These are phyloP conservation scores for Detonula confervacea DNA, from an alignment of 352 stramenopile species.

Conservation along the genomic window DNA sequence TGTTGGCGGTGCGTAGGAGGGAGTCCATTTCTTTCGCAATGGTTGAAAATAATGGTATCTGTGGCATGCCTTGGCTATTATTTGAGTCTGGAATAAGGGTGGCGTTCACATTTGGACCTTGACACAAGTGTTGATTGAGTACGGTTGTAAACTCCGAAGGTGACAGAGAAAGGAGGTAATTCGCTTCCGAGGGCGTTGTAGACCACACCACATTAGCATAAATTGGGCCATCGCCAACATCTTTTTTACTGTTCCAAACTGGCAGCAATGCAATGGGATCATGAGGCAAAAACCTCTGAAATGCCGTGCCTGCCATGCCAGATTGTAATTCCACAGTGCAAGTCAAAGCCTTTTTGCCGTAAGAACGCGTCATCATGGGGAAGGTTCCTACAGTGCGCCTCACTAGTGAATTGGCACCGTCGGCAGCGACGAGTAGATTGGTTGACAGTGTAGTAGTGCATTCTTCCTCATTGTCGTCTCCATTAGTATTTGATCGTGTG, in stretches of 20 bases:
- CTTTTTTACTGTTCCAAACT: constrained; percentile 51
- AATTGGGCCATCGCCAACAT: constrained; percentile 27
- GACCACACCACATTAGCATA: constrained; percentile 85
- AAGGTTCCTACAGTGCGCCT: constrained; percentile 52
- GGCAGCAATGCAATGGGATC: constrained; percentile 78
- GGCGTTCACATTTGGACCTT: constrained; percentile 53
- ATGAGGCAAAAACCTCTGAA: constrained; percentile 76
- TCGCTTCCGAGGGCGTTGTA: constrained; percentile 63
- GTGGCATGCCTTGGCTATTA: not conserved
- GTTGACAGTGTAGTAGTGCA: constrained; percentile 28
- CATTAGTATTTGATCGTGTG: constrained; percentile 4
- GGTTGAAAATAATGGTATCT: constrained; percentile 32
- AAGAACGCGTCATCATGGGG: constrained; percentile 59
- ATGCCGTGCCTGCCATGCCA: constrained; percentile 59
- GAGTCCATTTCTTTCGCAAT: constrained; percentile 54
- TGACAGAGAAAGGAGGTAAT: constrained; percentile 57
- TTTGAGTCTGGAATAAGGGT: constrained; percentile 29
- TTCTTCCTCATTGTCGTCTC: constrained; percentile 9
- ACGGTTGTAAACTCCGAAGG: constrained; percentile 32
- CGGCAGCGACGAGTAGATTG: constrained; percentile 73
- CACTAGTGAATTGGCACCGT: constrained; percentile 78
- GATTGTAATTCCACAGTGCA: constrained; percentile 72
- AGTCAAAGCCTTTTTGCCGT: constrained; percentile 72
- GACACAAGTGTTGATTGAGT: constrained; percentile 47
- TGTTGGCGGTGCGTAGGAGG: constrained; percentile 47